Evolutionary conservation across 805 yeast genomes (phyloP), one percentile per base, ranked within the genome.

Genomic region (Saccharomycopsis vini): DNA sequence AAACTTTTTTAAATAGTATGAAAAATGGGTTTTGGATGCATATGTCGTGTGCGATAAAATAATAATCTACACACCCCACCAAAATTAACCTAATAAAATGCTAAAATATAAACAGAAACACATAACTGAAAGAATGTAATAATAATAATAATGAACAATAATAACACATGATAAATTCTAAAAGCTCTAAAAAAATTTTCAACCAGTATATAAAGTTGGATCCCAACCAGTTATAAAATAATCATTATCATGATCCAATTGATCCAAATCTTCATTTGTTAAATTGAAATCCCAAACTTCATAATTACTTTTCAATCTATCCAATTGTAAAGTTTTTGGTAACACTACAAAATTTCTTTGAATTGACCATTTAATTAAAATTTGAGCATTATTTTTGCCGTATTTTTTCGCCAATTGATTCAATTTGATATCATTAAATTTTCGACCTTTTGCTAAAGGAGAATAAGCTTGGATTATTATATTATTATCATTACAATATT

Each of bases 281-380:
- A 67, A 56, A 47, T 62, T 65, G 34, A 66, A 55, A 44, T 62
- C 65, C 41, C 64, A 66, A 5, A 60, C 56, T 39, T 60, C 56
- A 39, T 67, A 56, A 53, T 68, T 67, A 52, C 56, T 16, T 65
- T 56, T 36, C 58, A 63, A 15, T 64, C 69, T 28, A 60, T 54
- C n/a, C 63, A 66, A 18, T 26, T 48, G 51, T 19, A 45, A 21
- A 6, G 51, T 48, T 22, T 48, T 48, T 9, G 43, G 42, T 18
- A 48, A 24, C 12, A 35, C 42, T 4, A 64, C 61, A 32, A 66
- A 66, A 2, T 73, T 74, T 47, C 66, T 62, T 46, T 71, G 68
- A n/a, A 73, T 47, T 15, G 69, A 63, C 76, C 77, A 75, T 36
- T 64, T 59, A 35, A 75, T 60, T 43, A 72, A 59, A 1, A 74